These are phyloP conservation scores for Euclidium syriacum DNA, from an alignment of 345 rosid species.

Conservation along the genomic window DNA sequence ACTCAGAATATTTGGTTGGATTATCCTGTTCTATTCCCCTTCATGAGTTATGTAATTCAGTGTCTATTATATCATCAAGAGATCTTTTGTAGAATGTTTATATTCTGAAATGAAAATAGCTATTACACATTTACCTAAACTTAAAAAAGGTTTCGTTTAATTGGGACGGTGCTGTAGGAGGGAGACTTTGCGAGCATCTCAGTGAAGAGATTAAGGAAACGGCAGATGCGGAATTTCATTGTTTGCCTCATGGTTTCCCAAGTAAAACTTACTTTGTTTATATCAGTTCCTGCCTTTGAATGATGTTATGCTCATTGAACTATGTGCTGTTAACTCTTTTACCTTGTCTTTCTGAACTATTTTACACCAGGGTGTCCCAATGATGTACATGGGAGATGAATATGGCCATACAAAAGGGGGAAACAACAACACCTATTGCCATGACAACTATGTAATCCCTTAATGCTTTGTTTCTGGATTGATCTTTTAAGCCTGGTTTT, in stretches of 20 bases:
- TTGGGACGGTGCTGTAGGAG: constrained; percentile 44
- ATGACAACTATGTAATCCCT: constrained; percentile 68
- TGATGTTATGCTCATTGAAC: background rate
- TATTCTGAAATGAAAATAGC: background rate
- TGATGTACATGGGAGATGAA: constrained; percentile 96
- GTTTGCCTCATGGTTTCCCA: constrained; percentile 95
- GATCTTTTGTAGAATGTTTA: background rate
- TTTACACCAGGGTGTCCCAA: constrained; percentile 82
- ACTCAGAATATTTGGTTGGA: background rate
- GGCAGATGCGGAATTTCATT: constrained; percentile 88
- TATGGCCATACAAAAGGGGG: constrained; percentile 98
- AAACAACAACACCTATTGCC: constrained; percentile 95
- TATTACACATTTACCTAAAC: background rate
- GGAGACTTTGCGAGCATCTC: constrained; percentile 77
- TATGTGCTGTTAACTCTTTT: background rate
- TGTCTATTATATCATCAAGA: background rate
- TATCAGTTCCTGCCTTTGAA: background rate
- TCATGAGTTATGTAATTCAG: background rate
- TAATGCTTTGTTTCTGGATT: constrained; percentile 11
- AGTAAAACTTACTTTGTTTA: constrained; percentile 37
- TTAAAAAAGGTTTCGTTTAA: background rate
- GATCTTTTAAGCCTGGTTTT: background rate
- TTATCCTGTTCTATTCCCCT: background rate
- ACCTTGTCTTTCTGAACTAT: constrained; percentile 18
- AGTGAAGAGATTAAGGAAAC: constrained; percentile 82